Evolutionary conservation across 495 filamentous ascomycete genomes (phyloP), one percentile per base, ranked within the genome.

Genomic region (Lasiosphaeriaceae sp.): DNA sequence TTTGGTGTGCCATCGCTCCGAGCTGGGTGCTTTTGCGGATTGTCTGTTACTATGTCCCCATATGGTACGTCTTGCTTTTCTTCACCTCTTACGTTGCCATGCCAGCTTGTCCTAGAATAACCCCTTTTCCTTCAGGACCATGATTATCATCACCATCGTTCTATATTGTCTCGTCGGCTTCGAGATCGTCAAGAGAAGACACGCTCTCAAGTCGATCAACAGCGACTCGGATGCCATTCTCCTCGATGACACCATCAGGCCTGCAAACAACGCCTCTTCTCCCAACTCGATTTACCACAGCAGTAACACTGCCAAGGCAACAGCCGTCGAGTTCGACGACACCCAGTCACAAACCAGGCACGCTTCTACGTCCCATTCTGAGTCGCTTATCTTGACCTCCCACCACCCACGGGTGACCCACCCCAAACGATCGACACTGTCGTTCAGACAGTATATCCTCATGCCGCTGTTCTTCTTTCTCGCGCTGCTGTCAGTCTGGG

Each of bases 381-480:
- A 31, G 26, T 31, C 26, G 9, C 26, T 9, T 4, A 31, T 31
- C 4, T 31, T 9, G 26, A 31, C 26, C 4, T 5, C 4, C 39
- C 41, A n/a, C 22, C 43, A 35, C 17, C 11, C 23, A 26, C 35
- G 47, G 55, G 11, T 41, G 50, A 43, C 49, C 54, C 29, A 2
- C 51, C 45, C 3, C 21, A 35, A 19, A 31, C 47, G 8, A 46
- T 66, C 71, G 6, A 60, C 71, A 5, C 60, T 77, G 2, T 78
- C 76, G 0, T 74, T 78, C 29, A 62, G 73, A 9, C 74, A 78
- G 55, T 78, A 76, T 52, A 67, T 78, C 23, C 67, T 78, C 20
- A 79, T 79, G 75, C 77, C 77, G 0, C 63, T 77, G 7, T 61
- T 80, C 14, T 77, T 80, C 67, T 80, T 78, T 52, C 63, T 77